phyloP scores from a whole-genome alignment of 2,329 filamentous ascomycete species.

The Mariannaea elegans region DNA sequence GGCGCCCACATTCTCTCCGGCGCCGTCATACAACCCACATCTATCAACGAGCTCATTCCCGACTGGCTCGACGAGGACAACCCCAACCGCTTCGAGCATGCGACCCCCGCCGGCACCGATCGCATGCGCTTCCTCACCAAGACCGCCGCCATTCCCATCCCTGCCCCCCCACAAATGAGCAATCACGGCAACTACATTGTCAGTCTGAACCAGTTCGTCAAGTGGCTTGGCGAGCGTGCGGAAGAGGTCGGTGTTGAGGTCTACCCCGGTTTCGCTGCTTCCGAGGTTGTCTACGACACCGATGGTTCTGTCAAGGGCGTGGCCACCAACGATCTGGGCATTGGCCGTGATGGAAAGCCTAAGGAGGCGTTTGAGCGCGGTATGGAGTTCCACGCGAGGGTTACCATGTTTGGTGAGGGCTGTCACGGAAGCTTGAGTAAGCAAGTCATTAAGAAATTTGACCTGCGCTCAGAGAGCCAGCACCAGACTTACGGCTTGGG shows the following conservation, averaged over 20 bases:
- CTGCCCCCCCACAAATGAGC: conserved; percentile 94
- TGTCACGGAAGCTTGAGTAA: conserved; percentile 96
- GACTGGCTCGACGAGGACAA: conserved; percentile 94
- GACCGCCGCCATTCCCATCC: conserved; percentile 78
- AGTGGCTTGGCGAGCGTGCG: conserved; percentile 96
- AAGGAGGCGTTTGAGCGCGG: conserved; percentile 94
- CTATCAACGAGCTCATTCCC: conserved; percentile 89
- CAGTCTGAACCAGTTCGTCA: conserved; percentile 91
- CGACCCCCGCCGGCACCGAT: conserved; percentile 83
- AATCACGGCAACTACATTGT: conserved; percentile 99
- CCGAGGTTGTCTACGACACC: conserved; percentile 85
- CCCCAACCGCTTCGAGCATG: conserved; percentile 84
- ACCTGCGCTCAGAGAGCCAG: conserved; percentile 86
- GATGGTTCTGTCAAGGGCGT: conserved; percentile 94
- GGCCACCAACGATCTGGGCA: conserved; percentile 92
- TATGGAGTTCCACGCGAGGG: conserved; percentile 96
- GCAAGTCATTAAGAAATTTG: conserved; percentile 93
- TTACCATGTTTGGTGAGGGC: conserved; percentile 92
- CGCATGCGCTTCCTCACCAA: conserved; percentile 95
- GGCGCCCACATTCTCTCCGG: conserved; percentile 96
- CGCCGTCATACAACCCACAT: conserved; percentile 90
- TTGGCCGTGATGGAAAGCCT: conserved; percentile 81
- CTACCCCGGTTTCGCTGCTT: conserved; percentile 94
- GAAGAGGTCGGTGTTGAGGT: conserved; percentile 96
- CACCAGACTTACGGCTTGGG: conserved; percentile 96